phyloP scores from a whole-genome alignment of 192 early-diverging fungal species.

The Gorgonomyces haynaldii region DNA sequence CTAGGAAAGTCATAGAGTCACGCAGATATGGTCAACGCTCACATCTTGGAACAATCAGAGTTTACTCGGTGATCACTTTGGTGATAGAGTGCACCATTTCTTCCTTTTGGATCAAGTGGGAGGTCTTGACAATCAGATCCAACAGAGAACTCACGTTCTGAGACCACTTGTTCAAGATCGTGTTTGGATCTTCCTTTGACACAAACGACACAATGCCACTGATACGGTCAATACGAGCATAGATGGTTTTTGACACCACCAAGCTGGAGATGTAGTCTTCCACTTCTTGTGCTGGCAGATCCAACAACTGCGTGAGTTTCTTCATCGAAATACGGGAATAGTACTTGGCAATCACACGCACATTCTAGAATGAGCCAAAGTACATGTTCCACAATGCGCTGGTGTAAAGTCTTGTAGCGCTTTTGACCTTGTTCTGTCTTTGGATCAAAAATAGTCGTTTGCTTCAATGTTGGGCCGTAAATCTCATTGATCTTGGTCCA shows the following conservation, averaged over 20 bases:
- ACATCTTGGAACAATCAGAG: no score
- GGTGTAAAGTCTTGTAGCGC: slow-evolving; percentile 74
- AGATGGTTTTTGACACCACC: slow-evolving; percentile 90
- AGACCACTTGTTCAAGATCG: slow-evolving; percentile 89
- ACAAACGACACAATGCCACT: slow-evolving; percentile 83
- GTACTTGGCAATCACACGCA: slow-evolving; percentile 93
- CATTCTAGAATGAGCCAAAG: slow-evolving; percentile 50
- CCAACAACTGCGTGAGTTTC: slow-evolving; percentile 82
- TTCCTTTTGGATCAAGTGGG: slow-evolving; percentile 44
- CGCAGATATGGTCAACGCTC: no score
- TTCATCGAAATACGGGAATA: slow-evolving; percentile 79
- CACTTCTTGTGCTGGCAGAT: slow-evolving; percentile 66
- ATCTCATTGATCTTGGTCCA: slow-evolving; percentile 89
- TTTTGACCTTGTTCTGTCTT: slow-evolving; percentile 64
- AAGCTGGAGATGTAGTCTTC: slow-evolving; percentile 88
- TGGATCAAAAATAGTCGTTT: slow-evolving; percentile 61
- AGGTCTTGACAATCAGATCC: slow-evolving; percentile 86
- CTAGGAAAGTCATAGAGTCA: no score
- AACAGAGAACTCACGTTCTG: slow-evolving; percentile 78
- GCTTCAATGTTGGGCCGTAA: slow-evolving; percentile 65
- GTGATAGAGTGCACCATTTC: slow-evolving; percentile 34
- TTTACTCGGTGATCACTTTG: no score
- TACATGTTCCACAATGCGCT: slow-evolving; percentile 93
- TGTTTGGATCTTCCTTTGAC: slow-evolving; percentile 70
- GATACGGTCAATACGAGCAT: slow-evolving; percentile 89